Percentiles rank a stretch among this genome's conserved stretches.
phyloP scores from a whole-genome alignment of 768 basidiomycete genomes.

The Candolleomyces efflorescens region DNA sequence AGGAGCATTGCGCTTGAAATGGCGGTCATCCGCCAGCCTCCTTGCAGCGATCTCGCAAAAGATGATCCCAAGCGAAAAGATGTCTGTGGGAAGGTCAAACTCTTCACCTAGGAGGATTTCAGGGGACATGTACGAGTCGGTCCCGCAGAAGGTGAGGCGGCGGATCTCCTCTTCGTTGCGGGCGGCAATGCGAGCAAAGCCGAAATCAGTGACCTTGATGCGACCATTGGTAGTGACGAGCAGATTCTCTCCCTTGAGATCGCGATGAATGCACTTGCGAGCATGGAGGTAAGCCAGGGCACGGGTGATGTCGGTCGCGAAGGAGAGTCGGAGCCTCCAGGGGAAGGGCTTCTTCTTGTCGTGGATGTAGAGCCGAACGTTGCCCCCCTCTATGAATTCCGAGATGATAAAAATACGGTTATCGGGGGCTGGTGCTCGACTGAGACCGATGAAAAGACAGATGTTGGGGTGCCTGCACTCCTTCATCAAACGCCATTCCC shows the following conservation, averaged over 20 bases:
- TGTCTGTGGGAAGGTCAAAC: constrained; percentile 92
- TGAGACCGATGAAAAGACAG: constrained; percentile 89
- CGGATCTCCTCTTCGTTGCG: constrained; percentile 87
- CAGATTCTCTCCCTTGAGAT: constrained; percentile 96
- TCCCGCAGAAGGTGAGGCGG: constrained; percentile 83
- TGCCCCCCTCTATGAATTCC: constrained; percentile 91
- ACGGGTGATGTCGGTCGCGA: constrained; percentile 91
- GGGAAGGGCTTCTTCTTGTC: constrained; percentile 81
- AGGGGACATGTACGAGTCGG: constrained; percentile 95
- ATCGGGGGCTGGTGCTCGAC: constrained; percentile 70
- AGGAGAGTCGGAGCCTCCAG: constrained; percentile 91
- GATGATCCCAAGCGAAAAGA: constrained; percentile 90
- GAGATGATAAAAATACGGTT: constrained; percentile 92
- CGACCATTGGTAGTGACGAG: constrained; percentile 93
- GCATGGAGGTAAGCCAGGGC: constrained; percentile 98
- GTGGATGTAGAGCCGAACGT: constrained; percentile 87
- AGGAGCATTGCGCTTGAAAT: constrained; percentile 77
- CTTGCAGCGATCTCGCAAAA: constrained; percentile 89
- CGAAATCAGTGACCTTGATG: constrained; percentile 98
- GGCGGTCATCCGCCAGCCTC: constrained; percentile 76
- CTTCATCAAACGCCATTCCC: constrained; percentile 99
- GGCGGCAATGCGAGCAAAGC: constrained; percentile 92
- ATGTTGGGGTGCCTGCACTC: constrained; percentile 92
- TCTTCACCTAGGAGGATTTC: constrained; percentile 90
- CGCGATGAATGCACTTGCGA: constrained; percentile 82